A percentile compares a stretch with the other conserved stretches of the same genome.
phyloP scores from a whole-genome alignment of 2,329 filamentous ascomycete genomes.

The Seiridium cupressi region DNA sequence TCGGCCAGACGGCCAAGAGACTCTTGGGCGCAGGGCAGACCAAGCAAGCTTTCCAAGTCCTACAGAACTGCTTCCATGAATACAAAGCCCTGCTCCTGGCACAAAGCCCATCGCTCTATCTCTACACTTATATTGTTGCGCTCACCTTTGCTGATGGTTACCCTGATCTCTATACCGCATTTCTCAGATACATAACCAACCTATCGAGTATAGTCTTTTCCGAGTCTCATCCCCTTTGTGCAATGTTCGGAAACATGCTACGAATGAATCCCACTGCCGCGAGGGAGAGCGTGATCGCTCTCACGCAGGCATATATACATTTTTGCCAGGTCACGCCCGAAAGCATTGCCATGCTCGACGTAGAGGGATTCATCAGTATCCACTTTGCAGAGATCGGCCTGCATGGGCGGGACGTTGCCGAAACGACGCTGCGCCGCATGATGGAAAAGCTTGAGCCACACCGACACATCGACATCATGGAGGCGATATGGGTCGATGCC shows the following conservation, averaged over 20 bases:
- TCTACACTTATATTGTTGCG: not conserved
- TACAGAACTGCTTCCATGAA: not conserved
- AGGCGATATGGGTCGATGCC: not conserved
- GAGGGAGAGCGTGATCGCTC: not conserved
- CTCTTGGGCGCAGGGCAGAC: not conserved
- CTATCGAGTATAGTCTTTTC: not conserved
- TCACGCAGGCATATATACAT: not conserved
- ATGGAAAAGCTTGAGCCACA: not conserved
- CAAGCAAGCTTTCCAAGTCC: not conserved
- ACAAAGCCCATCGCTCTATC: not conserved
- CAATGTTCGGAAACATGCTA: not conserved
- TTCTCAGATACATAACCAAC: constrained; percentile 1
- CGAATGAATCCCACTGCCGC: not conserved
- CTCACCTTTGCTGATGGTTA: not conserved
- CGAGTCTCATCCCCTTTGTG: not conserved
- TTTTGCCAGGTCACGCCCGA: not conserved
- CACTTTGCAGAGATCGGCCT: not conserved
- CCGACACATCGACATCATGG: not conserved
- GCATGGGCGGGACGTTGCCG: not conserved
- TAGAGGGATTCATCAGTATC: not conserved
- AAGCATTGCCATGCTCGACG: constrained; percentile 1
- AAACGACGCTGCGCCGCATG: not conserved
- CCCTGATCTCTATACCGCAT: not conserved
- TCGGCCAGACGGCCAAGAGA: not conserved
- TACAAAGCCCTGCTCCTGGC: not conserved